Percentiles rank a stretch among this genome's conserved stretches.
These are phyloP conservation scores for Pichia ethanolica DNA, from an alignment of 805 yeast species.

Conservation along the genomic window DNA sequence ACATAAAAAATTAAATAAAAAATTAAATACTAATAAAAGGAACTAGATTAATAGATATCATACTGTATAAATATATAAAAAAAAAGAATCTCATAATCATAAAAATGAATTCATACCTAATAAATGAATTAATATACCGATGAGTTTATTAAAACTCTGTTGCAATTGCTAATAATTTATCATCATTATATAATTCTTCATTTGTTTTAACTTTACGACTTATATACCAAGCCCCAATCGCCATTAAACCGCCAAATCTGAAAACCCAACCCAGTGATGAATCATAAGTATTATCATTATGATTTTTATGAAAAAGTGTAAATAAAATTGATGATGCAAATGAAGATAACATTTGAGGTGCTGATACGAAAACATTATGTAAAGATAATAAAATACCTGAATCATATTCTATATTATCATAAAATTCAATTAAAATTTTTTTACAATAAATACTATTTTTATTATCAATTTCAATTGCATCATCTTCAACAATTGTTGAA, in stretches of 20 bases:
- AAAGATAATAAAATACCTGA: constrained; percentile 51
- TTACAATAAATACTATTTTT: constrained; percentile 15
- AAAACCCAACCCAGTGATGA: constrained; percentile 50
- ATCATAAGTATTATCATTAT: constrained; percentile 27
- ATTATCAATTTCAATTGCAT: constrained; percentile 3
- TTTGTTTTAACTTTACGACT: constrained; percentile 38
- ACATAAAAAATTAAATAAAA: not conserved
- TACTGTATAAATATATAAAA: not conserved
- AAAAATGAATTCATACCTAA: too few relatives aligned
- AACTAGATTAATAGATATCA: too few relatives aligned
- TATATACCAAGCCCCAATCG: constrained; percentile 38
- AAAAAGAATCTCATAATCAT: not conserved
- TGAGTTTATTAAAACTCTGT: not conserved
- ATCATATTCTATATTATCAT: constrained; percentile 41
- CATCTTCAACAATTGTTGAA: constrained; percentile 3
- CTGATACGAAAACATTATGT: constrained; percentile 51
- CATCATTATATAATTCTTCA: constrained; percentile 31
- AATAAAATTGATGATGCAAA: constrained; percentile 41
- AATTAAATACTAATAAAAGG: not conserved
- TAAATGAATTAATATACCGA: too few relatives aligned
- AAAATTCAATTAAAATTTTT: constrained; percentile 21
- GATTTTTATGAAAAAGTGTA: constrained; percentile 26
- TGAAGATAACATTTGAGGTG: constrained; percentile 50
- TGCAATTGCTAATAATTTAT: constrained; percentile 13
- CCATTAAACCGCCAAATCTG: constrained; percentile 45